Evolutionary conservation across 2,329 filamentous ascomycete species (phyloP).

Genomic region (Pyrenochaeta sp.): DNA sequence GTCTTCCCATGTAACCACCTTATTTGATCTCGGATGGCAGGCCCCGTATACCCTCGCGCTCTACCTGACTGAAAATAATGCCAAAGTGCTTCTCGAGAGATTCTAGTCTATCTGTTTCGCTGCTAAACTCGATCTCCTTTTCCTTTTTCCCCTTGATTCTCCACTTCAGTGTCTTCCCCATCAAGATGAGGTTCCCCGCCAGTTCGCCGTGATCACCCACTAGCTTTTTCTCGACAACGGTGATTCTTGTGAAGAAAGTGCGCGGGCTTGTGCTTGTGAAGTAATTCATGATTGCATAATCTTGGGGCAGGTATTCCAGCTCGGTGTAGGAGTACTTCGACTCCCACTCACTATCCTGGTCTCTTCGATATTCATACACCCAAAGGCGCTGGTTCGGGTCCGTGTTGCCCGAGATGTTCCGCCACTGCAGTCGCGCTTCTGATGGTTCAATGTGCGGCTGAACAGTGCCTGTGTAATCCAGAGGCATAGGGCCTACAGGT

Average conservation of each 20-base stretch:
- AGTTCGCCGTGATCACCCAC: conserved; percentile 44
- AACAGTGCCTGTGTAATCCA: conserved; percentile 37
- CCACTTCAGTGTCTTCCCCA: conserved; percentile 55
- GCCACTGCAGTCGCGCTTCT: conserved; percentile 41
- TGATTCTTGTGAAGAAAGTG: conserved; percentile 40
- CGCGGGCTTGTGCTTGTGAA: conserved; percentile 43
- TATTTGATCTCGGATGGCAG: conserved; percentile 45
- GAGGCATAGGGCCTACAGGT: conserved; percentile 47
- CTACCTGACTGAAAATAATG: conserved; percentile 49
- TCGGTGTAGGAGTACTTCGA: conserved; percentile 69
- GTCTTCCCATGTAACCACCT: too few species aligned
- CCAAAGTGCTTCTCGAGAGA: conserved; percentile 55
- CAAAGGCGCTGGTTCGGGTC: conserved; percentile 52
- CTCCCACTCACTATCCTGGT: conserved; percentile 60
- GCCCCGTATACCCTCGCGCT: conserved; percentile 49
- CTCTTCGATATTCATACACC: conserved; percentile 50
- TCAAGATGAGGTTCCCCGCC: conserved; percentile 50
- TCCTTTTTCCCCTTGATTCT: conserved; percentile 53
- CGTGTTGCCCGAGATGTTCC: conserved; percentile 40
- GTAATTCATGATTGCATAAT: conserved; percentile 45
- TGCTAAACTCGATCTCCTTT: conserved; percentile 49
- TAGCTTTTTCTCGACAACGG: conserved; percentile 61
- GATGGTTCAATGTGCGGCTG: conserved; percentile 42
- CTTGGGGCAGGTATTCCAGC: conserved; percentile 43
- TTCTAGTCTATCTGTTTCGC: conserved; percentile 53